Evolutionary conservation across 2,329 filamentous ascomycete genomes (phyloP).

Genomic region (Epichloe sp.): DNA sequence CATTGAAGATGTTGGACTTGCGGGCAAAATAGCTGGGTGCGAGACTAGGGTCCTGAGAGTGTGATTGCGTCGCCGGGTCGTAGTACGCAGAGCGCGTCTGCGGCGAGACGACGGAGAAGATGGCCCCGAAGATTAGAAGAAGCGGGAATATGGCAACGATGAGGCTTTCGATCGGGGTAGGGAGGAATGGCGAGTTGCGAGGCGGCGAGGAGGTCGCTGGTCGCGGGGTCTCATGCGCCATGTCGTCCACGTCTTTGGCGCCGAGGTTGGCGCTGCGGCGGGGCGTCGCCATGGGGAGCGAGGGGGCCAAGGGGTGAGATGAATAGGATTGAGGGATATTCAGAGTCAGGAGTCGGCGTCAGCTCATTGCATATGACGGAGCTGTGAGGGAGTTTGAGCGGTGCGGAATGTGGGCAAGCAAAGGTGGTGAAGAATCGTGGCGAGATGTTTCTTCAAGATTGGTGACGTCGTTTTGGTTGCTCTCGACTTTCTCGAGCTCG

Average conservation of each 20-base stretch:
- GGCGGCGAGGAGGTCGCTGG: slow-evolving; percentile 1
- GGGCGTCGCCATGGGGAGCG: slow-evolving; percentile 15
- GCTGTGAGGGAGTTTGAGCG: no score
- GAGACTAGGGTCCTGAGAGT: slow-evolving; percentile 37
- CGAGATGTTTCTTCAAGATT: neutral
- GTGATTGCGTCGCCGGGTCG: slow-evolving; percentile 48
- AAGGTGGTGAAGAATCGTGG: no score
- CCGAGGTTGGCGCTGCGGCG: slow-evolving; percentile 11
- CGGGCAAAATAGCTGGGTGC: slow-evolving; percentile 82
- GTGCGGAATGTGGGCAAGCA: no score
- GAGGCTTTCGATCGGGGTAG: slow-evolving; percentile 53
- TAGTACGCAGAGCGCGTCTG: slow-evolving; percentile 51
- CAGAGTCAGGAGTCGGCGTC: neutral
- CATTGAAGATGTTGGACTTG: slow-evolving; percentile 86
- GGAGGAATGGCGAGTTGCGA: slow-evolving; percentile 47
- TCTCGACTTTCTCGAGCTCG: neutral
- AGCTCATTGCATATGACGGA: neutral
- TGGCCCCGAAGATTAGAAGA: slow-evolving; percentile 66
- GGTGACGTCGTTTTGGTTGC: neutral
- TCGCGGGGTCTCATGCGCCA: neutral
- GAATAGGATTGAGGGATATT: neutral
- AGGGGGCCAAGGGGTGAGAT: neutral
- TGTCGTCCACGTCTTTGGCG: neutral
- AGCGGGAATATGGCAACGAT: slow-evolving; percentile 60
- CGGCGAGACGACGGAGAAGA: slow-evolving; percentile 70